Conservation (phyloP, 441 rosid genomes). For the Erysimum cheiri region DNA sequence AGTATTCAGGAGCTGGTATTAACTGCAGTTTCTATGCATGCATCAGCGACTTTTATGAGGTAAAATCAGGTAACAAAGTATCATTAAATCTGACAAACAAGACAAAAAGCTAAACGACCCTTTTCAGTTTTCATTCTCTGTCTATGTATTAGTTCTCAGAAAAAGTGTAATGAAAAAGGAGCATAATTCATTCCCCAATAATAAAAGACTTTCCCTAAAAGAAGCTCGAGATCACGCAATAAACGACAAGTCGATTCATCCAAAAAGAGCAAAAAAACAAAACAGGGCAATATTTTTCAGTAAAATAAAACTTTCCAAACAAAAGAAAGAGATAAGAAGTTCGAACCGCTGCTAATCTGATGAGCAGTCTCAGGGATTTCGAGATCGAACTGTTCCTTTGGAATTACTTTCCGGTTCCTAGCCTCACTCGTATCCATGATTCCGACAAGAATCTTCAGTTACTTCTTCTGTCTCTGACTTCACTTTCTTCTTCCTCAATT, state of each 20-base stretch:
- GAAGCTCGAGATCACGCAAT: slow-evolving; percentile 18
- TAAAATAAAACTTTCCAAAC: neutral
- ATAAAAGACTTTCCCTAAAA: neutral
- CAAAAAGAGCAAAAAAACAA: neutral
- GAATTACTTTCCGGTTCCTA: slow-evolving; percentile 42
- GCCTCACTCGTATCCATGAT: slow-evolving; percentile 39
- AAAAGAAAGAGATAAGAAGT: slow-evolving; percentile 3
- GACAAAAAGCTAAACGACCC: neutral
- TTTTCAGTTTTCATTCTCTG: neutral
- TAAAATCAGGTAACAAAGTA: neutral
- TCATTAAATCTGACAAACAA: slow-evolving; percentile 13
- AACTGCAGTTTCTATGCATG: slow-evolving; percentile 13
- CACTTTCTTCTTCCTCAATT: slow-evolving; percentile 17
- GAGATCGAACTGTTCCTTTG: slow-evolving; percentile 43
- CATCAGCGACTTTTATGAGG: slow-evolving; percentile 16
- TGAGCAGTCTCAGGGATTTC: slow-evolving; percentile 87
- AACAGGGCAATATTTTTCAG: neutral
- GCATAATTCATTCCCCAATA: neutral
- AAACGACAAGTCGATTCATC: slow-evolving; percentile 28
- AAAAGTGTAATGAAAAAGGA: neutral
- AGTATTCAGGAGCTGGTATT: slow-evolving; percentile 15
- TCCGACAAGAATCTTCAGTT: slow-evolving; percentile 27
- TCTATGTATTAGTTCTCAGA: neutral
- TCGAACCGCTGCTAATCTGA: slow-evolving; percentile 81
- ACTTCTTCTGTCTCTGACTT: slow-evolving; percentile 12